phyloP scores from a whole-genome alignment of 1,284 basidiomycete genomes.

The Testicularia cyperi region DNA sequence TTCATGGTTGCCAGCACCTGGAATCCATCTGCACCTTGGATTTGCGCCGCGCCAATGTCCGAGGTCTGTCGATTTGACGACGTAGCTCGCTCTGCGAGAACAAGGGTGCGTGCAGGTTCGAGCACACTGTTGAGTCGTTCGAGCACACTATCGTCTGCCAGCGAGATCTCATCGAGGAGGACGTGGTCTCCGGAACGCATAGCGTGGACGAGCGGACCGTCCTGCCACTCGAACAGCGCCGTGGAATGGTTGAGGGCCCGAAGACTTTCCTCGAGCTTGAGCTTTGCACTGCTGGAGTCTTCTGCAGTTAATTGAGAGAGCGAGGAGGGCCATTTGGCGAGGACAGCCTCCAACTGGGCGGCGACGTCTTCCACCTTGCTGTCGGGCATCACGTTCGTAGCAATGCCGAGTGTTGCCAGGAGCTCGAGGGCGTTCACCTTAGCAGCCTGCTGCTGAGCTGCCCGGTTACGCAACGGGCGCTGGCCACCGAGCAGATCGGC shows the following conservation, averaged over 20 bases:
- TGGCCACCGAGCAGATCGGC: constrained; percentile 94
- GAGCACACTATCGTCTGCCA: constrained; percentile 96
- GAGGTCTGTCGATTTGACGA: constrained; percentile 61
- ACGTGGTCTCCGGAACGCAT: constrained; percentile 86
- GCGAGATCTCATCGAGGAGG: constrained; percentile 92
- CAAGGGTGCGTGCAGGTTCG: constrained; percentile 83
- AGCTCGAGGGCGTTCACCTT: constrained; percentile 51
- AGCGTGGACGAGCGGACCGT: constrained; percentile 88
- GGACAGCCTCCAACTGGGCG: constrained; percentile 10
- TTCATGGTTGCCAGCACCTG: constrained; percentile 98
- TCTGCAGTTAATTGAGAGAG: constrained; percentile 4
- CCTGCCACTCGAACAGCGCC: constrained; percentile 94
- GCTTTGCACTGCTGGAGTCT: constrained; percentile 1
- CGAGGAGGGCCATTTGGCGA: constrained; percentile 11
- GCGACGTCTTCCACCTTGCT: constrained; percentile 30
- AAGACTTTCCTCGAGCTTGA: constrained; percentile 61
- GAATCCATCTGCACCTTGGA: constrained; percentile 65
- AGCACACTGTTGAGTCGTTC: constrained; percentile 96
- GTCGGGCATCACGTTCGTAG: constrained; percentile 11
- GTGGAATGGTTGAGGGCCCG: constrained; percentile 63
- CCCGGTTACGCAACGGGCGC: constrained; percentile 84
- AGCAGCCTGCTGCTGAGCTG: constrained; percentile 60
- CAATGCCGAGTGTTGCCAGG: constrained; percentile 28
- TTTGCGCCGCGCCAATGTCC: constrained; percentile 33
- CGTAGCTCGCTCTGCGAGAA: constrained; percentile 89